These are phyloP conservation scores for grape (Vitis vinifera) DNA, from an alignment of 164 flowering plant genomes.

Conservation along the genomic window DNA sequence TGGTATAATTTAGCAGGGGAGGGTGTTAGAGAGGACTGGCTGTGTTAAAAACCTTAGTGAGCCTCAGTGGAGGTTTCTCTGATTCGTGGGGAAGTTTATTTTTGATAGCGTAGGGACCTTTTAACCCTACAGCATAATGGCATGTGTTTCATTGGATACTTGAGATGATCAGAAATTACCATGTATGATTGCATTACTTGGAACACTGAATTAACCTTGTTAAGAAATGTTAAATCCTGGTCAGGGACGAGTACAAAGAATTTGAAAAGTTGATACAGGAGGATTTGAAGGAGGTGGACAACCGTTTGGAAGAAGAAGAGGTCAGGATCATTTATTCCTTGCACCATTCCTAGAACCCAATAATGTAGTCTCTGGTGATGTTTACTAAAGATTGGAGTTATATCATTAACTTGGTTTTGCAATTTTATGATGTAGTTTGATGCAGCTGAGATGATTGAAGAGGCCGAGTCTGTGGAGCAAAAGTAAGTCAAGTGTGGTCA, in stretches of 20 bases:
- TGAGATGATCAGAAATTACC: not conserved
- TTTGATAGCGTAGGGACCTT: too few relatives aligned
- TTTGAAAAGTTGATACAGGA: slow-evolving; percentile 88
- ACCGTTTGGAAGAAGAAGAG: slow-evolving; percentile 95
- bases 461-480: slow-evolving; percentile 75
- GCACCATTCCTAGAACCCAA: not conserved
- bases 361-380: not conserved
- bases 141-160: too few relatives aligned
- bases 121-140: too few relatives aligned
- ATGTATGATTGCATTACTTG: not conserved
- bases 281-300: slow-evolving; percentile 82
- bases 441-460: slow-evolving; percentile 90
- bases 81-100: too few relatives aligned
- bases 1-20: too few relatives aligned
- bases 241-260: slow-evolving; percentile 90
- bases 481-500: slow-evolving; percentile 37
- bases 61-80: too few relatives aligned
- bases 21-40: too few relatives aligned
- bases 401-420: not conserved
- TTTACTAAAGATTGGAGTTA: not conserved
- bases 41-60: too few relatives aligned
- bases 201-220: not conserved
- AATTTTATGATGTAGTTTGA: slow-evolving; percentile 54
- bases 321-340: slow-evolving; percentile 26
- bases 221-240: slow-evolving; percentile 3